Evolutionary conservation across 2,329 filamentous ascomycete genomes (phyloP), one percentile per base, ranked within the genome.

Genomic region (Fusarium sublunatum): DNA sequence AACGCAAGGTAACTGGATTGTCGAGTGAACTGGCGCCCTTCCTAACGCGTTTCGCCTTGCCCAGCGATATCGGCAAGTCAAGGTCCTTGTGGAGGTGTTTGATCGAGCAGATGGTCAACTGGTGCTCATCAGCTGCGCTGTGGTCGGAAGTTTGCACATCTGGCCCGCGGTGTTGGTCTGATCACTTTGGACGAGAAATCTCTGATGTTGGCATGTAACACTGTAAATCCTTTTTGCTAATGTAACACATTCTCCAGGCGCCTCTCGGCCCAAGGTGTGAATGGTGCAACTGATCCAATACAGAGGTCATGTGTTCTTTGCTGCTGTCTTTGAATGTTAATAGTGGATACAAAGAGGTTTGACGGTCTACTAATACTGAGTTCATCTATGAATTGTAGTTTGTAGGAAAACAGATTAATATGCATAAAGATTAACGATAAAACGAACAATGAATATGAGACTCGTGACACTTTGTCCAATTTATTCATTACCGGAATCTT

Each of bases 301-400:
- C 38, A n/a, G 77, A 36, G 88, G 85, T 67, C 88, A 88, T n/a
- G 87, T 86, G 0, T 19, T 2, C 22, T 3, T 7, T 34, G 2
- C 2, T 50, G 2, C 22, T 42, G 3, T 26, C 8, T 12, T 5
- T 1, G n/a, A n/a, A n/a, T n/a, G n/a, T n/a, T n/a, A n/a, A n/a
- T n/a, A n/a, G n/a, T n/a, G n/a, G n/a, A n/a, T n/a, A n/a, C n/a
- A n/a, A n/a, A n/a, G n/a, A n/a, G n/a, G n/a, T n/a, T n/a, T n/a
- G n/a, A n/a, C n/a, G n/a, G n/a, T n/a, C n/a, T n/a, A n/a, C n/a
- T n/a, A n/a, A n/a, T n/a, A n/a, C n/a, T n/a, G n/a, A n/a, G n/a
- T n/a, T n/a, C n/a, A n/a, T n/a, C n/a, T n/a, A n/a, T n/a, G n/a
- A n/a, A n/a, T n/a, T n/a, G n/a, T n/a, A n/a, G n/a, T n/a, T n/a